Percentiles rank a stretch among this genome's conserved stretches.
Evolutionary conservation across 2,329 filamentous ascomycete species (phyloP).

Genomic region (Fusarium sp.): DNA sequence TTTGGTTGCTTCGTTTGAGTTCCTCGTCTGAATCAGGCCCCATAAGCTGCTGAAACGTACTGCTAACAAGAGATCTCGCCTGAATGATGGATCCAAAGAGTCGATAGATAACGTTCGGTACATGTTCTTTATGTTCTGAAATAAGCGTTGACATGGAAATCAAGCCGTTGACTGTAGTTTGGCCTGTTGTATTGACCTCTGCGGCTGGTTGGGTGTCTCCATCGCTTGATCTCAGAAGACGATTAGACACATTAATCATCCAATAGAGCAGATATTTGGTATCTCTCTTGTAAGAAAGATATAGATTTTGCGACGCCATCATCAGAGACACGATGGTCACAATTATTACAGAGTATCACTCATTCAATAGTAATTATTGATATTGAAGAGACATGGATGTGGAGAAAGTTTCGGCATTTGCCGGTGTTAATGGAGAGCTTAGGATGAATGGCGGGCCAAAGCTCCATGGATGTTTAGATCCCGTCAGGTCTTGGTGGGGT

Average conservation of each 20-base stretch:
- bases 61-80: conserved; percentile 48
- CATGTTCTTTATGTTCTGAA: conserved; percentile 49
- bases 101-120: conserved; percentile 52
- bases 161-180: conserved; percentile 54
- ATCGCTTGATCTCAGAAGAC: conserved; percentile 48
- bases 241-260: conserved; percentile 56
- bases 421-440: neutral
- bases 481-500: neutral
- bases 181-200: conserved; percentile 54
- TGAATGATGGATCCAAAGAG: conserved; percentile 57
- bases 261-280: conserved; percentile 54
- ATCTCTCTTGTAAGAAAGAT: conserved; percentile 56
- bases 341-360: too few relatives aligned
- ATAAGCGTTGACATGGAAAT: conserved; percentile 57
- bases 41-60: conserved; percentile 51
- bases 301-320: conserved; percentile 51
- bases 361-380: neutral
- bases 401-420: neutral
- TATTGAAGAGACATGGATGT: neutral
- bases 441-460: too few relatives aligned
- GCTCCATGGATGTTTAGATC: too few relatives aligned
- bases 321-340: neutral
- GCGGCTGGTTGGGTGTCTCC: conserved; percentile 20
- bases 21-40: conserved; percentile 49
- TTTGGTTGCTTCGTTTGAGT: conserved; percentile 53